phyloP scores from a whole-genome alignment of 179 eudicot genomes.

The Beta corolliflora region DNA sequence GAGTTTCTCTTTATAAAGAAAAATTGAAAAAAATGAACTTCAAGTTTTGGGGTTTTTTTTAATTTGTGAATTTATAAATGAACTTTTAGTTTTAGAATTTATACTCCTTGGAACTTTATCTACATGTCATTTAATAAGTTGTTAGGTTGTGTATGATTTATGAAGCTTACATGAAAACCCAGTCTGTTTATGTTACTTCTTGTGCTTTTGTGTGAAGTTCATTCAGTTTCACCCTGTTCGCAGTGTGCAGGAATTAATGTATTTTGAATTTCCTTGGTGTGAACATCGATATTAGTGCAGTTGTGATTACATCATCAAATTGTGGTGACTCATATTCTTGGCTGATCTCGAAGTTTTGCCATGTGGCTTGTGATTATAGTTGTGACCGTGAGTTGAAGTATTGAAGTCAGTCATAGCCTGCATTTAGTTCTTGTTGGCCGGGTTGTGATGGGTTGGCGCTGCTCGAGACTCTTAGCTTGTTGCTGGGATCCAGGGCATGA shows the following conservation, averaged over 20 bases:
- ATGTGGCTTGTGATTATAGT: conserved; percentile 22
- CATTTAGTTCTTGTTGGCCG: conserved; percentile 17
- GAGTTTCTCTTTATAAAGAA: too few species aligned
- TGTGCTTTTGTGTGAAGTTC: conserved; percentile 19
- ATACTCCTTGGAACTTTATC: too few species aligned
- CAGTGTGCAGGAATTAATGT: conserved; percentile 13
- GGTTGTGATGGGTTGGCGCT: conserved; percentile 63
- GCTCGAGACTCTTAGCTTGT: conserved; percentile 55
- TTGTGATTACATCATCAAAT: conserved; percentile 15
- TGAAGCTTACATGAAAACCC: conserved; percentile 23
- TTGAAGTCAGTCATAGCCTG: conserved; percentile 19
- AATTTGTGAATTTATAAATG: too few species aligned
- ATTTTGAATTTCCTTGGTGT: conserved; percentile 1
- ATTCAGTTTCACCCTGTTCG: conserved; percentile 16
- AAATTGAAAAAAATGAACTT: too few species aligned
- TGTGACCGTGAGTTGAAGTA: conserved; percentile 9
- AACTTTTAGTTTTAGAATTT: too few species aligned
- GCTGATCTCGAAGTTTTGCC: conserved; percentile 10
- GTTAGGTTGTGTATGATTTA: conserved; percentile 10
- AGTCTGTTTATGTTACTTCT: conserved; percentile 10
- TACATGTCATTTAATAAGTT: conserved; percentile 18
- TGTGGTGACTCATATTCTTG: conserved; percentile 28
- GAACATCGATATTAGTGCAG: neutral
- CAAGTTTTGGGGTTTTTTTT: neutral
- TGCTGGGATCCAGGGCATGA: conserved; percentile 52